Evolutionary conservation across 352 stramenopile species (phyloP).

Genomic region (Globisporangium emineosum): DNA sequence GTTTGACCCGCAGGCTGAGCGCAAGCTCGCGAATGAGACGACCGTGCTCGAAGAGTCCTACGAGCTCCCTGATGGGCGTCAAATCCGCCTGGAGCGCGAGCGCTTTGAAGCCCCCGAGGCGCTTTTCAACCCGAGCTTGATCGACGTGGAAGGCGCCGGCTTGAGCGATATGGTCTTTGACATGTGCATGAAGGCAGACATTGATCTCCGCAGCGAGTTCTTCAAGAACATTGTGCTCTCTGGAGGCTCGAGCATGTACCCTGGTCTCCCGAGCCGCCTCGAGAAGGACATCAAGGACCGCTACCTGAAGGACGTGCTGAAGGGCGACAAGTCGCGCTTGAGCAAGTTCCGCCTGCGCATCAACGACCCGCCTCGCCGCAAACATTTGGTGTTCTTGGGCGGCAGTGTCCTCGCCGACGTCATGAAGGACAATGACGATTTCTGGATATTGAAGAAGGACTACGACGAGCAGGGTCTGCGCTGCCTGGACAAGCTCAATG

Average conservation of each 20-base stretch:
- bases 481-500: slow-evolving; percentile 80
- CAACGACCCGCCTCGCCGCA: slow-evolving; percentile 94
- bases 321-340: slow-evolving; percentile 84
- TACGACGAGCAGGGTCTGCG: slow-evolving; percentile 93
- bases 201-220: slow-evolving; percentile 93
- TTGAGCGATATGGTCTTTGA: slow-evolving; percentile 97
- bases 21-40: slow-evolving; percentile 86
- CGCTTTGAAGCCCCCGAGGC: slow-evolving; percentile 95
- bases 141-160: slow-evolving; percentile 95
- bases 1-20: slow-evolving; percentile 85
- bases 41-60: slow-evolving; percentile 92
- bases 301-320: slow-evolving; percentile 84
- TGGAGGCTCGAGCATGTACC: slow-evolving; percentile 95
- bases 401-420: slow-evolving; percentile 92
- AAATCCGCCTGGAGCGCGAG: slow-evolving; percentile 94
- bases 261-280: slow-evolving; percentile 90
- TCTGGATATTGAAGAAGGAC: slow-evolving; percentile 94
- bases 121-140: slow-evolving; percentile 96
- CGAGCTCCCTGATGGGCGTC: slow-evolving; percentile 95
- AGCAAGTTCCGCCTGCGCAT: slow-evolving; percentile 95
- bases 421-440: slow-evolving; percentile 93
- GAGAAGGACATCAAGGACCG: slow-evolving; percentile 91
- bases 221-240: slow-evolving; percentile 98
- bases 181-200: slow-evolving; percentile 96
- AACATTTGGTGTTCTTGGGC: slow-evolving; percentile 95